Evolutionary conservation across 371 early-diverging fungal species (phyloP), one percentile per base, ranked within the genome.

Genomic region (Batkoa obscura): DNA sequence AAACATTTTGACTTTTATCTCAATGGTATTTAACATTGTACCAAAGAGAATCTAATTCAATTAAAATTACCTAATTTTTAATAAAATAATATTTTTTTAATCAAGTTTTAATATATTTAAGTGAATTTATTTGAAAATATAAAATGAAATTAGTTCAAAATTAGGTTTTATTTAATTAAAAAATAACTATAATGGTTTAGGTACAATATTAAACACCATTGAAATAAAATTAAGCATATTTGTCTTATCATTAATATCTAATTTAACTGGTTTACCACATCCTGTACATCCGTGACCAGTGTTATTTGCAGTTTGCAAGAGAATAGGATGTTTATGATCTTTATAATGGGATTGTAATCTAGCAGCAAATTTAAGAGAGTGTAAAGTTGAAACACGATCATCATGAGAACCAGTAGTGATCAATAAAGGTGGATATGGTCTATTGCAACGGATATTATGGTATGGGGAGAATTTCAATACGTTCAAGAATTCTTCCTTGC

Each of bases 351-450:
- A 64, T 62, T 84, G 84, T 35, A 82, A 51, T 51, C 73, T 69
- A 0, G 84, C 73, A 33, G 74, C 66, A 15, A 65, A 66, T 66
- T 82, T 84, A 60, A 67, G 68, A 30, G 79, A 75, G 57, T 75
- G 72, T 58, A 72, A 55, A 10, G 72, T 73, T 0, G 63, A 61
- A 48, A 73, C 72, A 43, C 72, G 69, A 49, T 75, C 74, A 55
- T 75, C 75, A 59, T 73, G 71, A 42, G 63, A 64, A 12, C 66
- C 62, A 0, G 75, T 73, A 50, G 64, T 63, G 32, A 75, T 32
- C 13, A 74, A 62, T 0, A 64, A 57, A 2, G 75, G 54, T 17
- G 73, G 73, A 62, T 75, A 80, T 5, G 45, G 12, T 15, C 23
- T 45, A 4, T 15, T 23, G 15, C 45, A 13, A 5, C 23, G 12